phyloP scores from a whole-genome alignment of 345 rosid genomes.

The Hibiscus trionum region DNA sequence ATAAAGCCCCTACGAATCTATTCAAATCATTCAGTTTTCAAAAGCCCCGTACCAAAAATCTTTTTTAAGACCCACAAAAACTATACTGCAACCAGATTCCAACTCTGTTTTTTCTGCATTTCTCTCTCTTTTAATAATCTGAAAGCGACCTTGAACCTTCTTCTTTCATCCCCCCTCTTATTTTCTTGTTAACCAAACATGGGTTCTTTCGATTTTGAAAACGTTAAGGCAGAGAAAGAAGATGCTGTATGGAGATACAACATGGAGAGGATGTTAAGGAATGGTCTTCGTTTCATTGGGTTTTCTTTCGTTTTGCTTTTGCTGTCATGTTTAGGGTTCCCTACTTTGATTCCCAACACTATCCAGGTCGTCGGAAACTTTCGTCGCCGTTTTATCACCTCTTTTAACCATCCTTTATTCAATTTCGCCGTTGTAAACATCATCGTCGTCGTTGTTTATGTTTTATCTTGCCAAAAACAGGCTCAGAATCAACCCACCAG shows the following conservation, averaged over 20 bases:
- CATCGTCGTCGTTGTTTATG: background rate
- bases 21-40: constrained; percentile 1
- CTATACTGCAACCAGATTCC: background rate
- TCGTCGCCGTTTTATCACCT: background rate
- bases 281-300: background rate
- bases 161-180: background rate
- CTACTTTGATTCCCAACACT: background rate
- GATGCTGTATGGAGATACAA: constrained; percentile 7
- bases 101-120: constrained; percentile 7
- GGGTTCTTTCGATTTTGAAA: constrained; percentile 11
- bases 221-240: constrained; percentile 13
- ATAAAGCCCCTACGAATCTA: background rate
- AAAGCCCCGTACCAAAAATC: background rate
- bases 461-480: background rate
- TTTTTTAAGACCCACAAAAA: background rate
- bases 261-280: background rate
- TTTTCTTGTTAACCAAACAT: background rate
- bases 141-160: constrained; percentile 1
- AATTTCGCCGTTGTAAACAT: background rate
- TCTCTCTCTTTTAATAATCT: background rate
- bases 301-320: background rate
- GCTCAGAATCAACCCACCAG: background rate
- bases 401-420: background rate
- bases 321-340: constrained; percentile 5
- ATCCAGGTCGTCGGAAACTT: background rate